Conservation (phyloP, 495 filamentous ascomycete species). For the Aspergillus panamensis region DNA sequence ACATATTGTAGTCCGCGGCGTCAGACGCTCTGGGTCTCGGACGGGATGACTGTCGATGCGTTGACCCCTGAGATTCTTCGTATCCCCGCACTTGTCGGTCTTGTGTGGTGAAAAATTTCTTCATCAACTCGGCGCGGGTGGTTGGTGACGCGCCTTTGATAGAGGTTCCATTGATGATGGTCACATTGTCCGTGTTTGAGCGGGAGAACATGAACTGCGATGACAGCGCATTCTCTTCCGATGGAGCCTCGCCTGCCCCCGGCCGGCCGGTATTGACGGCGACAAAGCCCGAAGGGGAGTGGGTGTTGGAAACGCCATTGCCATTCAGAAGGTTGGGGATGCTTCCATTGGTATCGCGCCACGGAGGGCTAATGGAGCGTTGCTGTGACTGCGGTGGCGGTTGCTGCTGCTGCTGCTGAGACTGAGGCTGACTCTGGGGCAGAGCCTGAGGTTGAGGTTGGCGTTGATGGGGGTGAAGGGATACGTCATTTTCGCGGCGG, state of each 20-base stretch:
- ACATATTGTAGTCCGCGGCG: constrained; percentile 37
- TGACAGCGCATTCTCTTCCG: constrained; percentile 33
- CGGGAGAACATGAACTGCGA: constrained; percentile 44
- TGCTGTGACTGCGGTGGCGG: constrained; percentile 20
- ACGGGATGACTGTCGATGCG: constrained; percentile 30
- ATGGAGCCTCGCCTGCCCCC: constrained; percentile 27
- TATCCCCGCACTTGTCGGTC: constrained; percentile 45
- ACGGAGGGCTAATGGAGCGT: constrained; percentile 34
- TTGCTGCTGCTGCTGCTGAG: background rate
- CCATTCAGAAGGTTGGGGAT: constrained; percentile 27
- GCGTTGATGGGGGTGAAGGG: constrained; percentile 24
- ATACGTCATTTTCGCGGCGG: constrained; percentile 50
- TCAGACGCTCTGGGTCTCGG: constrained; percentile 39
- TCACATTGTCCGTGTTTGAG: constrained; percentile 44
- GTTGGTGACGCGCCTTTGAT: constrained; percentile 52
- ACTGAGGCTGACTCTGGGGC: background rate
- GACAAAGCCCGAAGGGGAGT: constrained; percentile 54
- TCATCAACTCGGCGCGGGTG: constrained; percentile 50
- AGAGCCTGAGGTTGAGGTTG: constrained; percentile 1
- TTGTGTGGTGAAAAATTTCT: constrained; percentile 56
- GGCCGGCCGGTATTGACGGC: constrained; percentile 52
- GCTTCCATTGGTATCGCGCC: constrained; percentile 37
- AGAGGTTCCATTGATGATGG: constrained; percentile 49
- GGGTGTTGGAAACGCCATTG: constrained; percentile 26
- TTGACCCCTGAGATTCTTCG: constrained; percentile 29